Conservation (phyloP, 208 protist species). For the Trypanosoma scelopori region DNA sequence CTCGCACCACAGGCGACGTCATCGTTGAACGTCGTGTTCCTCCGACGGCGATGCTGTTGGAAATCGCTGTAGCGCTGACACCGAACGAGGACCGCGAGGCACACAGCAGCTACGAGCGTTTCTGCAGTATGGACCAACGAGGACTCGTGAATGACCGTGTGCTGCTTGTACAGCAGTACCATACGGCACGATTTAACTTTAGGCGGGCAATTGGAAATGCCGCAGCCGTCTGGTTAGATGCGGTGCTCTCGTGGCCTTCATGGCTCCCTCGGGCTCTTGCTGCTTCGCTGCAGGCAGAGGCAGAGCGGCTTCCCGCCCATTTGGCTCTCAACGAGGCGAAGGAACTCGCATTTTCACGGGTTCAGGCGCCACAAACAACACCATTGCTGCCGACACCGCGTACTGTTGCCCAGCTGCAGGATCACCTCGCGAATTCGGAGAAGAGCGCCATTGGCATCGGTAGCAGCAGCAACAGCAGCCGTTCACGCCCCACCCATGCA, state of each 20-base stretch:
- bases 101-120: constrained; percentile 33
- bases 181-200: constrained; percentile 24
- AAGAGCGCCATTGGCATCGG: not conserved
- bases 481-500: not conserved
- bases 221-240: constrained; percentile 12
- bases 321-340: not conserved
- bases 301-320: constrained; percentile 2
- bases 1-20: not conserved
- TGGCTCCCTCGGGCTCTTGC: not conserved
- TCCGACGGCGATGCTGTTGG: constrained; percentile 37
- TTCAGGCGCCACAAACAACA: not conserved
- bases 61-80: constrained; percentile 44
- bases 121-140: constrained; percentile 32
- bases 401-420: not conserved
- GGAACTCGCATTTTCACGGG: not conserved
- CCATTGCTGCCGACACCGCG: too few relatives aligned
- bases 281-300: constrained; percentile 1
- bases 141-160: constrained; percentile 33
- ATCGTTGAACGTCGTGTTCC: constrained; percentile 16
- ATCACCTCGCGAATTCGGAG: not conserved
- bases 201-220: constrained; percentile 16
- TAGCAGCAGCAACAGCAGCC: not conserved
- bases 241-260: not conserved
- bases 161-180: constrained; percentile 41
- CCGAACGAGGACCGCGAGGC: constrained; percentile 24